These are phyloP conservation scores for Hortaea werneckii DNA, from an alignment of 2,329 filamentous ascomycete species.

Conservation along the genomic window DNA sequence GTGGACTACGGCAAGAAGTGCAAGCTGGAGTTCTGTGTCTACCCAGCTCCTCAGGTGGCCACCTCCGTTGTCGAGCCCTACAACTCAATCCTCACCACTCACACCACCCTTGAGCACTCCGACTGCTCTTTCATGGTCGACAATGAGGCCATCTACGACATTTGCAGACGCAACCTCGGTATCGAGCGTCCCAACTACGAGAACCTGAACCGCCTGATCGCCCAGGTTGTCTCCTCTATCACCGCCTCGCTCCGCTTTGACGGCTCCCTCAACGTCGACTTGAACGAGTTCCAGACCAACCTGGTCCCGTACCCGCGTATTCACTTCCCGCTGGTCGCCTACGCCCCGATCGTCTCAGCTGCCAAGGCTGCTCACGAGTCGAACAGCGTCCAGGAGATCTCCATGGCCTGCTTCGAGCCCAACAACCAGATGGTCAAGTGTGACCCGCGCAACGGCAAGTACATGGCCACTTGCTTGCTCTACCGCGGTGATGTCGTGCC, in stretches of 20 bases:
- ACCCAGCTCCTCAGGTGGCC: conserved; percentile 92
- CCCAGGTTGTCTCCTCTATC: conserved; percentile 97
- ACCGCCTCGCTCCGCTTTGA: conserved; percentile 97
- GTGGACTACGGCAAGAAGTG: conserved; percentile 99
- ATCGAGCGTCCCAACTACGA: conserved; percentile 97
- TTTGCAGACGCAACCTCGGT: conserved; percentile 94
- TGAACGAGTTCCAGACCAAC: conserved; percentile 99
- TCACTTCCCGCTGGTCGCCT: conserved; percentile 97
- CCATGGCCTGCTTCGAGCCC: conserved; percentile 97
- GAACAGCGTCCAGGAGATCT: conserved; percentile 97
- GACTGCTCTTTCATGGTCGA: conserved; percentile 99
- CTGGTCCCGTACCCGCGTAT: conserved; percentile 97
- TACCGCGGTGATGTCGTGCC: conserved; percentile 98
- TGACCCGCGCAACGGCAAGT: conserved; percentile 96
- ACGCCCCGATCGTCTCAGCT: conserved; percentile 86
- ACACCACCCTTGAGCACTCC: conserved; percentile 98
- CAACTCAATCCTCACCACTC: conserved; percentile 98
- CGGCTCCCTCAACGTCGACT: conserved; percentile 95
- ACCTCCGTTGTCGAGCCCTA: conserved; percentile 98
- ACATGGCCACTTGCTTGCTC: conserved; percentile 97
- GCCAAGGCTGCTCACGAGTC: conserved; percentile 95
- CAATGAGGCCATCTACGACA: conserved; percentile 99
- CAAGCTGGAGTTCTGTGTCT: conserved; percentile 99
- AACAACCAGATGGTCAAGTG: conserved; percentile 99
- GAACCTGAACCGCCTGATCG: conserved; percentile 97